These are phyloP conservation scores for Gossypium herbaceum DNA, from an alignment of 345 rosid genomes.

Conservation along the genomic window DNA sequence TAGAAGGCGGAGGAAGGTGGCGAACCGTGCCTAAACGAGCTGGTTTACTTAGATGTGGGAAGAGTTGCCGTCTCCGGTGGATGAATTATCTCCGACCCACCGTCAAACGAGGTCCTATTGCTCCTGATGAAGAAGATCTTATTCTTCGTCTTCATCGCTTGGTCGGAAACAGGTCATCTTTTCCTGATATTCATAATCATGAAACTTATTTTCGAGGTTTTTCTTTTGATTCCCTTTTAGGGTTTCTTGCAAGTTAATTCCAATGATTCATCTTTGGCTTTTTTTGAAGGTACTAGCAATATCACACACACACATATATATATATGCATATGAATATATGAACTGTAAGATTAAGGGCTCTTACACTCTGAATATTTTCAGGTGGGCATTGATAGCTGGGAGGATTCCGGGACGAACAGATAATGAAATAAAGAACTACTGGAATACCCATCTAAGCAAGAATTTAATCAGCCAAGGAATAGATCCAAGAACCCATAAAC, in stretches of 20 bases:
- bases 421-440: not conserved
- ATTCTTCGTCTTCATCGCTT: constrained; percentile 88
- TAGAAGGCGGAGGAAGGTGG: constrained; percentile 87
- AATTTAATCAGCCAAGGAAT: not conserved
- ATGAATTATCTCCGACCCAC: constrained; percentile 87
- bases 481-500: constrained; percentile 76
- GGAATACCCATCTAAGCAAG: not conserved
- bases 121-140: constrained; percentile 88
- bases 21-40: constrained; percentile 75
- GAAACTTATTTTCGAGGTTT: not conserved
- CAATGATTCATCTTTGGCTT: not conserved
- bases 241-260: not conserved
- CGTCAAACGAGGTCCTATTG: constrained; percentile 69
- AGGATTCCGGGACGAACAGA: constrained; percentile 25
- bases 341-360: not conserved
- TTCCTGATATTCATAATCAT: no score
- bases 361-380: constrained; percentile 5
- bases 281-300: no score
- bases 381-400: constrained; percentile 90
- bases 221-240: not conserved
- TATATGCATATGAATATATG: no score
- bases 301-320: no score
- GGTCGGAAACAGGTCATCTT: constrained; percentile 50
- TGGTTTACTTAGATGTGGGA: constrained; percentile 80
- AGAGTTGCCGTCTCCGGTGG: constrained; percentile 94